Percentiles rank a stretch among this genome's conserved stretches.
These are phyloP conservation scores for Ceratocystiopsis brevicomis DNA, from an alignment of 2,329 filamentous ascomycete species.

Conservation along the genomic window DNA sequence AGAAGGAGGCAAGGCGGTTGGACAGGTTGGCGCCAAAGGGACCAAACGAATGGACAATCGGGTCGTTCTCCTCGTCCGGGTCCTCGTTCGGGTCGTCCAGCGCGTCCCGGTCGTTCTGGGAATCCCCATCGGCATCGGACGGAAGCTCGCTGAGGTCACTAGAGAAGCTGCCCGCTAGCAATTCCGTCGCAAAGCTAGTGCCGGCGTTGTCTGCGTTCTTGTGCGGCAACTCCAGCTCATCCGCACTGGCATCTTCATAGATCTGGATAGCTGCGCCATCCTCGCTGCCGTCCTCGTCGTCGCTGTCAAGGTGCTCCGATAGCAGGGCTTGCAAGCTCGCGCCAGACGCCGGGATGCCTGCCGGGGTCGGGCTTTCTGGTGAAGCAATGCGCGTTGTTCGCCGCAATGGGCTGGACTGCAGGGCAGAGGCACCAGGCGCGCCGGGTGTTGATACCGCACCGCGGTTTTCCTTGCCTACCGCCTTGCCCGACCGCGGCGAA, in stretches of 20 bases:
- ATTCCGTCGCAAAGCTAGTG: constrained; percentile 31
- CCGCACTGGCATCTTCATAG: constrained; percentile 51
- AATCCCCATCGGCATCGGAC: constrained; percentile 33
- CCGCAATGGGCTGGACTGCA: constrained; percentile 44
- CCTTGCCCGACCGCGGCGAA: constrained; percentile 23
- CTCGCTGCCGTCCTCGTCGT: constrained; percentile 9
- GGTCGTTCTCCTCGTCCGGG: constrained; percentile 85
- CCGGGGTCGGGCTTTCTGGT: constrained; percentile 49
- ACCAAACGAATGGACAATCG: constrained; percentile 78
- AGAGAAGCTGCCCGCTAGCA: constrained; percentile 29
- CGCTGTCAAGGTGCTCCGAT: constrained; percentile 15
- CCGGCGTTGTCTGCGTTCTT: constrained; percentile 12
- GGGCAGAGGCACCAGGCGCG: constrained; percentile 12
- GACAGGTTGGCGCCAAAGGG: constrained; percentile 75
- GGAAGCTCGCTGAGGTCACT: constrained; percentile 35
- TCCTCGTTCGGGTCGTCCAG: constrained; percentile 62
- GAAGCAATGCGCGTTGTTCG: constrained; percentile 42
- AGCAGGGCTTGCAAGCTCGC: constrained; percentile 26
- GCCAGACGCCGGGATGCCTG: constrained; percentile 21
- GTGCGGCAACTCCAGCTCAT: constrained; percentile 29
- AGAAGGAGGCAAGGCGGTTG: constrained; percentile 63
- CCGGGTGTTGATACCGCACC: constrained; percentile 9
- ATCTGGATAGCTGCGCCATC: constrained; percentile 36
- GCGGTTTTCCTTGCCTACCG: constrained; percentile 4
- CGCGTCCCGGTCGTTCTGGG: constrained; percentile 38